A percentile compares a stretch with the other conserved stretches of the same genome.
phyloP scores from a whole-genome alignment of 192 early-diverging fungal species.

The Podila epicladia region DNA sequence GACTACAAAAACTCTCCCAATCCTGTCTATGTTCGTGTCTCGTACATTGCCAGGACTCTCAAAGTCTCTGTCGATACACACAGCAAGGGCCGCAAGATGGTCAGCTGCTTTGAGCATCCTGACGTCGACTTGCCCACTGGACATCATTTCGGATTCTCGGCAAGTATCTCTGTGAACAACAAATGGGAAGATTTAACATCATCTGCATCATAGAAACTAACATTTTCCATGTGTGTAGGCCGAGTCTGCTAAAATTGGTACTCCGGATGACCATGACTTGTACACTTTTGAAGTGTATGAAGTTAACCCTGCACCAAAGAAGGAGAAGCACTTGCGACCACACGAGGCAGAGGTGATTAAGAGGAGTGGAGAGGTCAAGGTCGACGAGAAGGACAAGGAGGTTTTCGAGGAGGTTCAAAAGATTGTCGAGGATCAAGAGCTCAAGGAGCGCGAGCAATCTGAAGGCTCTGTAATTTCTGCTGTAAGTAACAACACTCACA shows the following conservation, averaged over 20 bases:
- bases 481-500: slow-evolving; percentile 11
- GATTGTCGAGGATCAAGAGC: slow-evolving; percentile 40
- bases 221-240: slow-evolving; percentile 1
- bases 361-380: slow-evolving; percentile 24
- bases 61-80: slow-evolving; percentile 63
- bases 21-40: slow-evolving; percentile 64
- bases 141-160: slow-evolving; percentile 80
- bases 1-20: slow-evolving; percentile 72
- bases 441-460: slow-evolving; percentile 20
- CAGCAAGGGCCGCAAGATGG: slow-evolving; percentile 61
- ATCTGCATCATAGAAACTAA: not conserved
- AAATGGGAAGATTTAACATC: too few species aligned
- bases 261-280: slow-evolving; percentile 82
- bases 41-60: slow-evolving; percentile 68
- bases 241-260: slow-evolving; percentile 43
- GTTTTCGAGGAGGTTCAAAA: slow-evolving; percentile 42
- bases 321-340: slow-evolving; percentile 31
- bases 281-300: slow-evolving; percentile 73
- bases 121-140: slow-evolving; percentile 70
- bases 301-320: slow-evolving; percentile 64
- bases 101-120: slow-evolving; percentile 63
- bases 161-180: slow-evolving; percentile 60
- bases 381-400: slow-evolving; percentile 24
- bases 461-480: slow-evolving; percentile 27
- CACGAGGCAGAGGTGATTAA: slow-evolving; percentile 43